Evolutionary conservation across 2,329 filamentous ascomycete species (phyloP), one percentile per base, ranked within the genome.

Genomic region (Fusarium sp.): DNA sequence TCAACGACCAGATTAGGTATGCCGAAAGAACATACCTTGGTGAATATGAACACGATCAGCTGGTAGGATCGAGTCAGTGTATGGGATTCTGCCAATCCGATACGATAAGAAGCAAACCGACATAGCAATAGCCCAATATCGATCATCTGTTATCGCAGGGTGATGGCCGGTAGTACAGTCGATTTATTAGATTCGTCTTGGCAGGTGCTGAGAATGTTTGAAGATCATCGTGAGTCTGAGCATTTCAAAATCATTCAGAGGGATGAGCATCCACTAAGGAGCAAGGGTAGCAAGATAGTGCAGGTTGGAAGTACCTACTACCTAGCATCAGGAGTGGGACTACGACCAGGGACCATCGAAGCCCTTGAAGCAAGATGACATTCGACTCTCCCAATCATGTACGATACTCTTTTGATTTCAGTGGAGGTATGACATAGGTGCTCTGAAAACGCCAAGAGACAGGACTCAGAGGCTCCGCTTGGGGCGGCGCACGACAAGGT

Each of bases 311-410:
- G 67, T 70, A 70, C 46, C 59, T 25, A 40, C 46, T 70, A 71
- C 70, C 56, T 71, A 53, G 58, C 52, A 61, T 58, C 40, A 27
- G 50, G 44, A 51, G 58, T 69, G 64, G 71, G 54, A 52, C 67
- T 43, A 51, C 30, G 52, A 68, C 68, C 62, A 74, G 70, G 71
- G 67, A 62, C 49, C 51, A 62, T 58, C 52, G 43, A 67, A 68
- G 66, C 60, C 56, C 65, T 60, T 56, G 52, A 73, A 72, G 73
- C 68, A 77, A 68, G 71, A 77, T 76, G 75, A 75, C 75, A 76
- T 73, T 68, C 68, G 40, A 59, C 39, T 41, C 51, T 44, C 23
- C 73, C 73, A 75, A 75, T 75, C 63, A 75, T 54, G 63, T 27
- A 52, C 50, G 41, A 25, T 46, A 48, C 57, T 50, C 50, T 67